Base-by-base conservation (phyloP, 2,329 filamentous ascomycete species). In the Trichophyton benhamiae region DNA sequence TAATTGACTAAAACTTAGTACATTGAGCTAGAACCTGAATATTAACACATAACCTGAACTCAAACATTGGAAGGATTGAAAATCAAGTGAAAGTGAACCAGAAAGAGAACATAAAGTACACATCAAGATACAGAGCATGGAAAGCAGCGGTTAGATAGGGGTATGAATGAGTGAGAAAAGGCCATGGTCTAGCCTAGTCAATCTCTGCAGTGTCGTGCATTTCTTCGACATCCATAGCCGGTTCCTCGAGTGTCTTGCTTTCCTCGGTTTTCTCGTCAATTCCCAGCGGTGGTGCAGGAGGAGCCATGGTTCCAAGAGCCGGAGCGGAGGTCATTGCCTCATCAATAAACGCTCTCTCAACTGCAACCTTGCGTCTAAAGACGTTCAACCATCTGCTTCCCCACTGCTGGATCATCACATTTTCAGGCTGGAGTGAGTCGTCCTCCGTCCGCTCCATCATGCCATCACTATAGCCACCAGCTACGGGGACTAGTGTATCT, bases 361-460 rank as follows among this genome's bases (percentile, higher is more conserved):
- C 89, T 2, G 88, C 89, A 13, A 83, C 83, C 74, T 90, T 87
- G 49, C 94, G 81, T 68, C 85, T 79, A 73, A 96, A 96, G 1
- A 94, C 90, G 36, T 89, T 82, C 64, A 89, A 77, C 94, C 94
- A 99, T 57, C 91, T 83, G 70, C 84, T 82, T 0, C 87, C 91
- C 94, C 94, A 97, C 58, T 83, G 81, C 64, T 82, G 82, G 62
- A 95, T 82, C 65, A 91, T 78, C 63, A 81, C 81, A 66, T 87
- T 83, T 36, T 83, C 79, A 41, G 80, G 81, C 33, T 76, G 77
- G 68, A 74, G 71, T 63, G 74, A 65, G 61, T 74, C 61, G 75
- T 79, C 83, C 63, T 87, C 84, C 38, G 73, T 71, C 64, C 77
- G 75, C 75, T 95, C 88, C 70, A 92, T 85, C 72, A 87, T 80